A percentile compares a stretch with the other conserved stretches of the same genome.
These are phyloP conservation scores for Vigna angularis DNA, from an alignment of 306 rosid genomes.

Conservation along the genomic window DNA sequence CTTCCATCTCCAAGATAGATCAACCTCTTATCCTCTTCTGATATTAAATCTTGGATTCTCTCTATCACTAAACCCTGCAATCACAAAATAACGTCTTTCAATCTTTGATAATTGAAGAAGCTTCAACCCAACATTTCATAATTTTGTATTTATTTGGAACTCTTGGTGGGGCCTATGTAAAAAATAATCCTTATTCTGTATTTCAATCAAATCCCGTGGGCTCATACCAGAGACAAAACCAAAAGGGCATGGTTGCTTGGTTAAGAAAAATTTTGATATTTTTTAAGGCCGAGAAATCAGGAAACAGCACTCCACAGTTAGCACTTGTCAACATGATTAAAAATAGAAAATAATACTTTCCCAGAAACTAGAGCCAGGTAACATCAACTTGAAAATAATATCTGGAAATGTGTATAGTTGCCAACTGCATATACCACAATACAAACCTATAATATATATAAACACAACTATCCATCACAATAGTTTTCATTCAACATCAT, in stretches of 20 bases:
- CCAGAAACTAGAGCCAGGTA: not conserved
- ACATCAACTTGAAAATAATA: not conserved
- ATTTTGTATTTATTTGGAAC: not conserved
- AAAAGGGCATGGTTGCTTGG: too few relatives aligned
- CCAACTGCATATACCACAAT: not conserved
- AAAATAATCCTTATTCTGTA: conserved; percentile 25
- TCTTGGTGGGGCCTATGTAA: conserved; percentile 31
- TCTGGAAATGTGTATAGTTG: not conserved
- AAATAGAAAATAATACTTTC: not conserved
- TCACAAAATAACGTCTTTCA: not conserved
- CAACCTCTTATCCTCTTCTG: conserved; percentile 47
- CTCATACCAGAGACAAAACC: conserved; percentile 1
- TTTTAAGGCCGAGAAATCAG: not conserved
- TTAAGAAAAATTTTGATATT: not conserved
- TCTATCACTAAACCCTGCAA: conserved; percentile 59
- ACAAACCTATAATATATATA: too few relatives aligned
- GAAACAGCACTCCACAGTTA: conserved; percentile 15
- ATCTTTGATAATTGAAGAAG: not conserved
- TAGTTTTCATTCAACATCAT: too few relatives aligned
- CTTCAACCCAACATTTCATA: not conserved
- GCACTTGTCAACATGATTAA: too few relatives aligned
- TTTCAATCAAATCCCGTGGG: conserved; percentile 22
- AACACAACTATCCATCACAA: too few relatives aligned
- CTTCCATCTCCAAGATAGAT: conserved; percentile 72
- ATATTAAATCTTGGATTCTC: conserved; percentile 49